phyloP scores from a whole-genome alignment of 1,284 basidiomycete species.

The Cutaneotrichosporon arboriforme region DNA sequence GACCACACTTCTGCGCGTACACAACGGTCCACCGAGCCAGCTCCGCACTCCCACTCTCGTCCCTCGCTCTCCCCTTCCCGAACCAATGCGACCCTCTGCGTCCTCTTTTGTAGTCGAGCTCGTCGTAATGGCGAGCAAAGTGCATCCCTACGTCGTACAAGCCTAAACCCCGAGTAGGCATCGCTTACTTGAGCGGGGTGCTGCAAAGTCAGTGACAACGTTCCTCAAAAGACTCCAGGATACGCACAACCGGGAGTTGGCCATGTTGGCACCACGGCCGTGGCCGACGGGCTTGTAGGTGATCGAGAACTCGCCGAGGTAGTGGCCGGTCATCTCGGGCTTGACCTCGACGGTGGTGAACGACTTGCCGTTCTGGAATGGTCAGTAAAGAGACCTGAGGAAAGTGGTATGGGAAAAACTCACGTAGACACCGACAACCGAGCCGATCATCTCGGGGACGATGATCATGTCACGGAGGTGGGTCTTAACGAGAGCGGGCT shows the following conservation, averaged over 20 bases:
- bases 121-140: constrained; percentile 10
- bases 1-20: too few species aligned
- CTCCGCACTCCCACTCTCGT: too few species aligned
- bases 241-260: constrained; percentile 58
- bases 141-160: constrained; percentile 32
- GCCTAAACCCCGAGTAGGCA: constrained; percentile 5
- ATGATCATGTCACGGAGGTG: constrained; percentile 99
- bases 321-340: constrained; percentile 99
- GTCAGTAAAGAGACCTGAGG: neutral
- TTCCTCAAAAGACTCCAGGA: constrained; percentile 22
- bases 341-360: constrained; percentile 99
- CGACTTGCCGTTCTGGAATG: constrained; percentile 56
- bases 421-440: constrained; percentile 87
- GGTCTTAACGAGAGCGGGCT: constrained; percentile 97
- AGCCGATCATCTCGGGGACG: constrained; percentile 99
- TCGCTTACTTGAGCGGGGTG: constrained; percentile 54
- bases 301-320: constrained; percentile 86
- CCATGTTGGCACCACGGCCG: constrained; percentile 80
- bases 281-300: constrained; percentile 99
- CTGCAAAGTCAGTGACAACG: constrained; percentile 47
- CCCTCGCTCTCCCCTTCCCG: neutral
- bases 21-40: too few species aligned
- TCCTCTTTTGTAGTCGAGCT: neutral
- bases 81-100: too few species aligned
- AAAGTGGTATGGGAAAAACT: constrained; percentile 23